These are phyloP conservation scores for Sisymbrium altissimum DNA, from an alignment of 345 rosid species.

Conservation along the genomic window DNA sequence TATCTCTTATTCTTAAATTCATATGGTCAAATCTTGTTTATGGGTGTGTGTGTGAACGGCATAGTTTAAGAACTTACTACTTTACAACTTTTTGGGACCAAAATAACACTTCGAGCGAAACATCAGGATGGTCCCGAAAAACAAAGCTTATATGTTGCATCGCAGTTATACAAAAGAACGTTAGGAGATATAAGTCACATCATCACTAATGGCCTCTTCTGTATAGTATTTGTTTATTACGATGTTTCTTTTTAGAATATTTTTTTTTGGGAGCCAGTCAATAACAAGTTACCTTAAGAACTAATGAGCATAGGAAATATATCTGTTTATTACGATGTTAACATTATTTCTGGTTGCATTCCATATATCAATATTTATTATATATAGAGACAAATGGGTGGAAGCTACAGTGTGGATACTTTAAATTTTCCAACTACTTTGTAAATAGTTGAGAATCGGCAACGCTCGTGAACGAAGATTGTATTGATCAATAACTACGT, in stretches of 20 bases:
- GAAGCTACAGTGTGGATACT: conserved; percentile 4
- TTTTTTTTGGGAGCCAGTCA: too few species aligned
- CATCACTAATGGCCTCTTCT: neutral
- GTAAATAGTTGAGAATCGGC: conserved; percentile 18
- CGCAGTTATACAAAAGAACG: neutral
- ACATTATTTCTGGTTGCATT: conserved; percentile 1
- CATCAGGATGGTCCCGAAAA: conserved; percentile 9
- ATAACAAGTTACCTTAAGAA: too few species aligned
- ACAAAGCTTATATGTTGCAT: neutral
- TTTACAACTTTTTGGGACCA: neutral
- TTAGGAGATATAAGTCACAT: neutral
- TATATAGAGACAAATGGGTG: neutral
- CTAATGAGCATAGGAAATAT: too few species aligned
- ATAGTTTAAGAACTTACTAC: neutral
- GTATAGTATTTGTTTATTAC: neutral
- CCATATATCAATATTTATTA: conserved; percentile 1
- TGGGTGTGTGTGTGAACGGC: neutral
- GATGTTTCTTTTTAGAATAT: too few species aligned
- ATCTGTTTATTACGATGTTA: neutral
- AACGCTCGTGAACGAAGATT: conserved; percentile 10
- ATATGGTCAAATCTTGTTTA: neutral
- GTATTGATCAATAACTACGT: neutral
- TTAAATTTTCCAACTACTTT: conserved; percentile 23
- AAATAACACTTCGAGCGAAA: neutral
- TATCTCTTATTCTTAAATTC: neutral